These are phyloP conservation scores for Raphanus hybrid DNA, from an alignment of 441 rosid species.

Conservation along the genomic window DNA sequence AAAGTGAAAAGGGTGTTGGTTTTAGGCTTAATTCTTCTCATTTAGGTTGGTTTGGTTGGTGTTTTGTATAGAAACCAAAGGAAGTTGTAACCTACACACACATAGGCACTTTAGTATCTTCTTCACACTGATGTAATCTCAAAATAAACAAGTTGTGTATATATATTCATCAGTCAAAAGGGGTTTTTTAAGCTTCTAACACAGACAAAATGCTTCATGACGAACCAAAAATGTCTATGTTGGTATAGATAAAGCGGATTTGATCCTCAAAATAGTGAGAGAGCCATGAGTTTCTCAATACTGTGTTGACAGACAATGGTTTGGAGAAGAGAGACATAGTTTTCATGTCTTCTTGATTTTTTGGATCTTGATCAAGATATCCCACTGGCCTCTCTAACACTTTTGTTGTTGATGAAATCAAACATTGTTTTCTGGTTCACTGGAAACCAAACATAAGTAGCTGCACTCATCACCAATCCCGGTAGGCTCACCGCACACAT, in stretches of 20 bases:
- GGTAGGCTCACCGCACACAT: no score
- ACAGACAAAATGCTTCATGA: neutral
- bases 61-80: slow-evolving; percentile 23
- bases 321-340: slow-evolving; percentile 51
- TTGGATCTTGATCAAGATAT: slow-evolving; percentile 47
- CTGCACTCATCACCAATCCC: no score
- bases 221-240: no score
- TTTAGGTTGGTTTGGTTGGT: slow-evolving; percentile 17
- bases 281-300: no score
- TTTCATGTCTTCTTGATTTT: slow-evolving; percentile 44
- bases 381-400: slow-evolving; percentile 51
- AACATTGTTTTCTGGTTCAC: slow-evolving; percentile 42
- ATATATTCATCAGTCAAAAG: neutral
- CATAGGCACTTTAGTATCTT: neutral
- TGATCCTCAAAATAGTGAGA: slow-evolving; percentile 26
- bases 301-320: slow-evolving; percentile 39
- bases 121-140: neutral
- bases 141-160: neutral
- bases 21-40: slow-evolving; percentile 21
- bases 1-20: slow-evolving; percentile 24
- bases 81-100: neutral
- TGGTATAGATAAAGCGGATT: no score
- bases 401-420: slow-evolving; percentile 45
- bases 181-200: neutral
- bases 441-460: slow-evolving; percentile 57